These are phyloP conservation scores for Schwanniomyces pseudopolymorphus DNA, from an alignment of 805 yeast genomes.

Conservation along the genomic window DNA sequence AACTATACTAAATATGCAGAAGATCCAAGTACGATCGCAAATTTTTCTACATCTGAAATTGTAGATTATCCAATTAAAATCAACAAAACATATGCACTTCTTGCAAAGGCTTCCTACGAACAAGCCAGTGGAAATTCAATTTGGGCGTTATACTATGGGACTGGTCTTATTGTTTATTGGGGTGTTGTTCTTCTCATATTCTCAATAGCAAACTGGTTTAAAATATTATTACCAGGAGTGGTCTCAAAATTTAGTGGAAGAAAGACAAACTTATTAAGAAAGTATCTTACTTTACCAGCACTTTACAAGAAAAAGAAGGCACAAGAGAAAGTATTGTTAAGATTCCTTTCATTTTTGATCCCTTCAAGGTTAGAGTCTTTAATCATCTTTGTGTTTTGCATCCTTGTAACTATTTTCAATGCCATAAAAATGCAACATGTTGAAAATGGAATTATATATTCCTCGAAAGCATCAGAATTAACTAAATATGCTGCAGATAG, in stretches of 20 bases:
- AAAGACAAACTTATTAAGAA: slow-evolving; percentile 31
- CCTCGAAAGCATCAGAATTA: too few species aligned
- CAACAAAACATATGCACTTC: slow-evolving; percentile 14
- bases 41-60: slow-evolving; percentile 1
- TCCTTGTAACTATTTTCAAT: too few species aligned
- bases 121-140: slow-evolving; percentile 41
- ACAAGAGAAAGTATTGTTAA: slow-evolving; percentile 15
- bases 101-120: slow-evolving; percentile 27
- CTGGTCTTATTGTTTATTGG: slow-evolving; percentile 32
- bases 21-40: slow-evolving; percentile 5
- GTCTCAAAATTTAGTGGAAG: slow-evolving; percentile 22
- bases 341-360: slow-evolving; percentile 27
- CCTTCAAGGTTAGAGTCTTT: slow-evolving; percentile 42
- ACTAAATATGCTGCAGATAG: too few species aligned
- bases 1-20: slow-evolving; percentile 16
- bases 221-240: slow-evolving; percentile 22
- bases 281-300: slow-evolving; percentile 40
- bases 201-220: slow-evolving; percentile 33
- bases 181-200: slow-evolving; percentile 20
- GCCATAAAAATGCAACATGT: too few species aligned
- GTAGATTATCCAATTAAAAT: slow-evolving; percentile 27
- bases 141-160: slow-evolving; percentile 45
- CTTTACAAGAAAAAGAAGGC: slow-evolving; percentile 25
- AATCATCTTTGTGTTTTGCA: slow-evolving; percentile 31
- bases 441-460: too few species aligned